Conservation (phyloP, 352 stramenopile genomes). For the Plasmopara muralis region DNA sequence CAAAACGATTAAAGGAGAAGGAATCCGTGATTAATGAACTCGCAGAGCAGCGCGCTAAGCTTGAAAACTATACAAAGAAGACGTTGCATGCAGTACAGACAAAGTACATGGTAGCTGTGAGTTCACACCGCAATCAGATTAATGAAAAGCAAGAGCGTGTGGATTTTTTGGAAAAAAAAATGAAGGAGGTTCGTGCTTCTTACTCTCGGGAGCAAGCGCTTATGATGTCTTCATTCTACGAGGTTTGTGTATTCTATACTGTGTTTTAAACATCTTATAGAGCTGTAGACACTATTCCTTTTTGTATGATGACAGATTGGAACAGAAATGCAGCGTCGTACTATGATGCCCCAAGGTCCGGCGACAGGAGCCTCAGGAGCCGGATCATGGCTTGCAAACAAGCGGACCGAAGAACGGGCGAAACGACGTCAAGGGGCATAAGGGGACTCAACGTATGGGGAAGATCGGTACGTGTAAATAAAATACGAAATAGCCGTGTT, state of each 20-base stretch:
- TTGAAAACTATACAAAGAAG: constrained; percentile 89
- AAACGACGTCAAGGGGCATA: constrained; percentile 67
- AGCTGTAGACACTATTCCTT: constrained; percentile 2
- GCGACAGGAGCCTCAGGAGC: constrained; percentile 34
- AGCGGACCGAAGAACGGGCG: constrained; percentile 77
- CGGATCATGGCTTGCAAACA: constrained; percentile 75
- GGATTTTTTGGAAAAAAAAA: constrained; percentile 82
- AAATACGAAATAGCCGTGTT: constrained; percentile 7
- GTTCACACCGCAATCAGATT: constrained; percentile 83
- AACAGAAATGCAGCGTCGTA: constrained; percentile 81
- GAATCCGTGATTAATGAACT: constrained; percentile 86
- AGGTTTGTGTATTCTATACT: constrained; percentile 30
- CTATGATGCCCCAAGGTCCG: constrained; percentile 77
- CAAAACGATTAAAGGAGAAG: constrained; percentile 84
- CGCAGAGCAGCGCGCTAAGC: constrained; percentile 76
- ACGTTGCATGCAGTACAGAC: constrained; percentile 86
- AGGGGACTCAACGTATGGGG: neutral
- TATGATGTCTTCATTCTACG: constrained; percentile 87
- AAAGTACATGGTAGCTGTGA: constrained; percentile 88
- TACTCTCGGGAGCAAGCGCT: constrained; percentile 81
- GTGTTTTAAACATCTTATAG: neutral
- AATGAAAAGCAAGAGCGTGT: constrained; percentile 82
- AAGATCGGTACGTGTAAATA: neutral
- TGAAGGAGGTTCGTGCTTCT: constrained; percentile 70
- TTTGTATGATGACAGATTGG: constrained; percentile 51